phyloP scores from a whole-genome alignment of 768 basidiomycete species.

The Termitomyces titanicus region DNA sequence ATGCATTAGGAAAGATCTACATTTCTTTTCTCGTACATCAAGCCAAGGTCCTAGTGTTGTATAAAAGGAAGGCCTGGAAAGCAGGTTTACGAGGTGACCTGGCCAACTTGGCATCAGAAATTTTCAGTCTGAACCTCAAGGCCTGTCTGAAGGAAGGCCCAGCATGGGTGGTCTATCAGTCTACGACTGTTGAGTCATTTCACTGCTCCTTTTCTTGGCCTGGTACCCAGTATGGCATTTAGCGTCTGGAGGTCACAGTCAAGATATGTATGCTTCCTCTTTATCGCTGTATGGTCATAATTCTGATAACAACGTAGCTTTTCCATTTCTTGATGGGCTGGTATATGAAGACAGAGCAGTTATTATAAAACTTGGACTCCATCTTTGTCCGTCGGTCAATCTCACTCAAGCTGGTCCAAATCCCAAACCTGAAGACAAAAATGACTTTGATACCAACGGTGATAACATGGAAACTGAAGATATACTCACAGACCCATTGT shows the following conservation, averaged over 20 bases:
- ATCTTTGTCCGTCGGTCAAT: background rate
- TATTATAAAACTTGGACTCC: background rate
- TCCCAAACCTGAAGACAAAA: too few relatives aligned
- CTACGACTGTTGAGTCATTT: background rate
- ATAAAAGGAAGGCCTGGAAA: background rate
- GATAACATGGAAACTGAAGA: too few relatives aligned
- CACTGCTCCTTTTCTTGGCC: background rate
- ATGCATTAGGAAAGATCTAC: background rate
- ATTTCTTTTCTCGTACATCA: background rate
- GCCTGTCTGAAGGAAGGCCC: background rate
- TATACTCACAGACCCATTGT: too few relatives aligned
- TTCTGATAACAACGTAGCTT: background rate
- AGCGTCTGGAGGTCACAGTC: background rate
- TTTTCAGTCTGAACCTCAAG: background rate
- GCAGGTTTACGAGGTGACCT: background rate
- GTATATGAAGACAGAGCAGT: background rate
- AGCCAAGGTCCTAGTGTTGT: background rate
- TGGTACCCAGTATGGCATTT: background rate
- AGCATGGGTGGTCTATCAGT: background rate
- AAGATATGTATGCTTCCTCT: background rate
- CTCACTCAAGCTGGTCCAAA: background rate
- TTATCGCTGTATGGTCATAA: too few relatives aligned
- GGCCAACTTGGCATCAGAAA: background rate
- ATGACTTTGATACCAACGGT: too few relatives aligned
- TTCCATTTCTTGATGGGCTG: background rate